phyloP scores from a whole-genome alignment of 306 rosid genomes.

The Cucumis hystrix region DNA sequence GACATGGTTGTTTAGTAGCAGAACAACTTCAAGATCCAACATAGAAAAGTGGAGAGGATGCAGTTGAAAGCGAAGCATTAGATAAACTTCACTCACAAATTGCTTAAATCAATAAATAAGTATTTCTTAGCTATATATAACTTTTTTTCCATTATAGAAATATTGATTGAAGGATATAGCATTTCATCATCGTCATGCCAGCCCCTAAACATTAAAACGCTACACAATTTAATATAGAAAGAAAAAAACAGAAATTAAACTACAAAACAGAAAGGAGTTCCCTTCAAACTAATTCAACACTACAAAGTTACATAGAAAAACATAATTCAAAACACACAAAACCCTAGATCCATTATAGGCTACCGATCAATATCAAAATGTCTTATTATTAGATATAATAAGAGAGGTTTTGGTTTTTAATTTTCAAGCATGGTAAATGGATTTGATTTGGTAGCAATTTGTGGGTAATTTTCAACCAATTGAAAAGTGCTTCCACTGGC shows the following conservation, averaged over 20 bases:
- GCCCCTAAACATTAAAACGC: background rate
- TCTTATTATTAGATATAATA: background rate
- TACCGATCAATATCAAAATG: background rate
- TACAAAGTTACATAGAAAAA: background rate
- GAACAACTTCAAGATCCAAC: too few relatives aligned
- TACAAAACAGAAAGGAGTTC: background rate
- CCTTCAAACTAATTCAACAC: background rate
- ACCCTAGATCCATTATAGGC: background rate
- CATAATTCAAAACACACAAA: background rate
- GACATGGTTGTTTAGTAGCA: too few relatives aligned
- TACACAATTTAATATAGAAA: background rate
- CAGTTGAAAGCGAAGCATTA: too few relatives aligned
- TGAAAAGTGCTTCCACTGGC: background rate
- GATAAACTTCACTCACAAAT: background rate
- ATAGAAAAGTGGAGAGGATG: too few relatives aligned
- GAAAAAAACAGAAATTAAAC: background rate
- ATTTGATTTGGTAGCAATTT: background rate
- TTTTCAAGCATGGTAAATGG: background rate
- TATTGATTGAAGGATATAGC: background rate
- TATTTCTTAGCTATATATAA: too few relatives aligned
- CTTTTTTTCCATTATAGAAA: background rate
- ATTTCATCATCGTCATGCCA: background rate
- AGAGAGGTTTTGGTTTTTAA: background rate
- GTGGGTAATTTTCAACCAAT: background rate
- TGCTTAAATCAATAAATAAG: too few relatives aligned